Percentiles rank a stretch among this genome's conserved stretches.
Conservation (phyloP, 1,284 basidiomycete species). For the Microbotryum violaceum region DNA sequence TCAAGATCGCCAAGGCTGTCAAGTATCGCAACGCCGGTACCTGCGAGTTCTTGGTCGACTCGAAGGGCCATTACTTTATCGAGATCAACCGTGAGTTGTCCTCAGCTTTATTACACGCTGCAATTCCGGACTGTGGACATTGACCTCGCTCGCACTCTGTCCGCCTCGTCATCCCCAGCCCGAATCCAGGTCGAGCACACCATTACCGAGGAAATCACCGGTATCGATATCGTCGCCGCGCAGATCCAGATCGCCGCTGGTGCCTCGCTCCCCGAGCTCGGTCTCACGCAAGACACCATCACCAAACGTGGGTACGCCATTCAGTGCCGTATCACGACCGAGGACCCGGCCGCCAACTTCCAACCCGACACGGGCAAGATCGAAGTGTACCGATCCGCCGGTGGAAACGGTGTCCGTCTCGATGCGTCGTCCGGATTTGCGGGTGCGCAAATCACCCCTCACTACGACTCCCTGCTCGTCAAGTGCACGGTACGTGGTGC, state of each 20-base stretch:
- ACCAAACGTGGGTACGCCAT: conserved; percentile 95
- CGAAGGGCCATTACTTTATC: conserved; percentile 96
- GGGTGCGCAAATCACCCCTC: conserved; percentile 97
- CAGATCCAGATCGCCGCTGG: conserved; percentile 99
- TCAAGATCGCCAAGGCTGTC: conserved; percentile 86
- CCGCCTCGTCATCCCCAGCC: conserved; percentile 37
- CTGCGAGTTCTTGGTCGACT: conserved; percentile 72
- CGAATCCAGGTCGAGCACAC: conserved; percentile 99
- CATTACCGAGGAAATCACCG: conserved; percentile 86
- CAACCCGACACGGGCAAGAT: conserved; percentile 99
- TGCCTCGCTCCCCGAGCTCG: conserved; percentile 88
- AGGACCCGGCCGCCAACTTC: conserved; percentile 84
- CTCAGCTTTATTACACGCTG: background rate
- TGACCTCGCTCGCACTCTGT: too few species aligned
- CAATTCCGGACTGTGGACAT: conserved; percentile 53
- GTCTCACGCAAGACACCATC: conserved; percentile 93
- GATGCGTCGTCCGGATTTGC: conserved; percentile 98
- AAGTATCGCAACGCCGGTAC: conserved; percentile 95
- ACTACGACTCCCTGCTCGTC: conserved; percentile 96
- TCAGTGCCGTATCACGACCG: conserved; percentile 98
- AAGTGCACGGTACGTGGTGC: conserved; percentile 95
- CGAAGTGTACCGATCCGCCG: conserved; percentile 96
- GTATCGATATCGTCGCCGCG: conserved; percentile 95
- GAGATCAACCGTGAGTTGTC: conserved; percentile 54
- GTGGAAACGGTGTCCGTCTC: conserved; percentile 96